Evolutionary conservation across 257 asterid species (phyloP), one percentile per base, ranked within the genome.

Genomic region (Datura wrightii): DNA sequence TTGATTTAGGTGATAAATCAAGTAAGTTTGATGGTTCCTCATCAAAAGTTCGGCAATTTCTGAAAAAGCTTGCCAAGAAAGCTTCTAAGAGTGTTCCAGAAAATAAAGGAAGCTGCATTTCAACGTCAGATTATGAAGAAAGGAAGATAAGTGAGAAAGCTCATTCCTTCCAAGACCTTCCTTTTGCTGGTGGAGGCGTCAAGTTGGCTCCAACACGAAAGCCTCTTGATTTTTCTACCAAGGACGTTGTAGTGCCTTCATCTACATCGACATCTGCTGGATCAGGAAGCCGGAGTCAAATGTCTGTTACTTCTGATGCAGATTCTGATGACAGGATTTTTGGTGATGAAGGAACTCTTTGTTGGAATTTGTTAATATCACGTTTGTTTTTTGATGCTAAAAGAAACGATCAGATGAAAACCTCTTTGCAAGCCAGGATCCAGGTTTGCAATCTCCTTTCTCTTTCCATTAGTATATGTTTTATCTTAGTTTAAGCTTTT

Each of bases 351-450:
- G 99, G 98, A 80, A 85, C 98, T 16, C 89, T 91, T 59, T 94
- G 97, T 90, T 90, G 94, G 90, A 96, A 93, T 87, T 86, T 96
- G 88, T 39, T 94, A 82, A 82, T 96, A 79, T 92, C 97, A 36
- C 90, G 99, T 58, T 82, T 96, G 83, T 96, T 94, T 93, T 96
- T 96, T 89, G 99, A 96, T 89, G 96, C 89, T 70, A 94, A 92
- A 92, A 89, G 91, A 86, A 94, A 90, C 85, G 83, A 36, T 83
- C 90, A 86, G 88, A 88, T 93, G 79, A 87, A 58, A 87, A 91
- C 86, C 82, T 88, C 93, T 56, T 72, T 95, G 74, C 91, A 89
- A 86, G 88, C 87, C 63, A 86, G 93, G 86, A 92, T 95, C 87
- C 98, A 95, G 99, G 99, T 95, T 83, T 69, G 41, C 58, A 58